Percentiles rank a stretch among this genome's conserved stretches.
Evolutionary conservation across 495 filamentous ascomycete species (phyloP).

Genomic region (Halenospora varia): DNA sequence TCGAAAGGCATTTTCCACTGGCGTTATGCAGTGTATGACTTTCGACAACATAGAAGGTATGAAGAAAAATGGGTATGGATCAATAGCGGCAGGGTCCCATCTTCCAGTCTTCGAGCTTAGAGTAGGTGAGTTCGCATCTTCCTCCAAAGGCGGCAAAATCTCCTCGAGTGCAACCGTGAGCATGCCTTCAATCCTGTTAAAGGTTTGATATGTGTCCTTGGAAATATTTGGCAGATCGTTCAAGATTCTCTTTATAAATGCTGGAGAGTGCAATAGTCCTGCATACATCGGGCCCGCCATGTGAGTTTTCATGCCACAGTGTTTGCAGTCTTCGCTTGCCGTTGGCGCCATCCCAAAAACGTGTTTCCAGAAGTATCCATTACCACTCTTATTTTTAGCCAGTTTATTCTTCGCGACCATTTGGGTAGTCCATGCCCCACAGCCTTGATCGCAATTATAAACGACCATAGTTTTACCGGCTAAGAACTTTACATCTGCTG

Average conservation of each 20-base stretch:
- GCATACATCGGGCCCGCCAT: conserved; percentile 92
- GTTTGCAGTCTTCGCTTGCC: conserved; percentile 57
- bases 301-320: conserved; percentile 85
- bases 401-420: conserved; percentile 62
- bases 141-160: conserved; percentile 30
- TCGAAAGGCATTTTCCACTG: conserved; percentile 64
- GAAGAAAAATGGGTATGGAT: conserved; percentile 83
- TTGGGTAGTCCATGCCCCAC: conserved; percentile 82
- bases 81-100: conserved; percentile 51
- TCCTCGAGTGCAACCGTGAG: conserved; percentile 83
- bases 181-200: conserved; percentile 83
- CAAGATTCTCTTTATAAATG: conserved; percentile 75
- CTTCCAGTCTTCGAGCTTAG: conserved; percentile 19
- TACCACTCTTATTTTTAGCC: conserved; percentile 63
- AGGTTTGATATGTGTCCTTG: conserved; percentile 67
- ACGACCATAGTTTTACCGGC: conserved; percentile 89
- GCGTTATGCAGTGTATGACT: conserved; percentile 70
- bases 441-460: conserved; percentile 86
- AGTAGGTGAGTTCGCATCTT: conserved; percentile 27
- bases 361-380: conserved; percentile 66
- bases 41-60: conserved; percentile 66
- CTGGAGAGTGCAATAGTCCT: conserved; percentile 77
- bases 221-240: conserved; percentile 58
- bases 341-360: conserved; percentile 64
- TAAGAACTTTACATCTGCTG: conserved; percentile 81